These are phyloP conservation scores for Saccharomycopsis olivae DNA, from an alignment of 805 yeast species.

Conservation along the genomic window DNA sequence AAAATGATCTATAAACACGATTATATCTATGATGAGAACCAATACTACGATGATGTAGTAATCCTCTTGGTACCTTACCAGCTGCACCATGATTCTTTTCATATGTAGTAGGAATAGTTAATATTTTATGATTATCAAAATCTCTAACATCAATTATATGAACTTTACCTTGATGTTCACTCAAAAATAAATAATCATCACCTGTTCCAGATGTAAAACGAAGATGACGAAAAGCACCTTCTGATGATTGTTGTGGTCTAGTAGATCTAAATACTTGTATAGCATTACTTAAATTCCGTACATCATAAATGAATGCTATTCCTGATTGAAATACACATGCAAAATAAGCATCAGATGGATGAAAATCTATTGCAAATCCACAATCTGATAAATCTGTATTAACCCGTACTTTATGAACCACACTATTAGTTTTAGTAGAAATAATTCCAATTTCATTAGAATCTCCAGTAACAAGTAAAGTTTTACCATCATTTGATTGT, in stretches of 20 bases:
- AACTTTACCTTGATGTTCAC: conserved; percentile 81
- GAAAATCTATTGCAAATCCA: conserved; percentile 76
- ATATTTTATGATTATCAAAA: conserved; percentile 63
- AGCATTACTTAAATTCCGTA: conserved; percentile 49
- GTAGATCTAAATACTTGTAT: conserved; percentile 49
- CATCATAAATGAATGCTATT: conserved; percentile 61
- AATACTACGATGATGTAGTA: background rate
- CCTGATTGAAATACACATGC: conserved; percentile 86
- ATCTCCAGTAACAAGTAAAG: conserved; percentile 68
- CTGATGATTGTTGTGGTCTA: conserved; percentile 23
- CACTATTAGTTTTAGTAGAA: conserved; percentile 30
- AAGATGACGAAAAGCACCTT: conserved; percentile 29
- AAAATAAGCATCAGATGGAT: conserved; percentile 63
- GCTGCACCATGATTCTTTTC: background rate
- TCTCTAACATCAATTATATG: conserved; percentile 77
- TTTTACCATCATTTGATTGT: conserved; percentile 50
- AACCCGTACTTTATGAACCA: background rate
- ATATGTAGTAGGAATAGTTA: conserved; percentile 41
- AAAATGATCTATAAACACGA: background rate
- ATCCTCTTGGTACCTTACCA: background rate
- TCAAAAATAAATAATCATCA: conserved; percentile 65
- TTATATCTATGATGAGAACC: background rate
- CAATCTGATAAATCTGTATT: conserved; percentile 32
- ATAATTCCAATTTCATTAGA: conserved; percentile 50
- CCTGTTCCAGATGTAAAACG: conserved; percentile 49